Base-by-base conservation (phyloP, 192 early-diverging fungal species). In the Pilobolus umbonatus region DNA sequence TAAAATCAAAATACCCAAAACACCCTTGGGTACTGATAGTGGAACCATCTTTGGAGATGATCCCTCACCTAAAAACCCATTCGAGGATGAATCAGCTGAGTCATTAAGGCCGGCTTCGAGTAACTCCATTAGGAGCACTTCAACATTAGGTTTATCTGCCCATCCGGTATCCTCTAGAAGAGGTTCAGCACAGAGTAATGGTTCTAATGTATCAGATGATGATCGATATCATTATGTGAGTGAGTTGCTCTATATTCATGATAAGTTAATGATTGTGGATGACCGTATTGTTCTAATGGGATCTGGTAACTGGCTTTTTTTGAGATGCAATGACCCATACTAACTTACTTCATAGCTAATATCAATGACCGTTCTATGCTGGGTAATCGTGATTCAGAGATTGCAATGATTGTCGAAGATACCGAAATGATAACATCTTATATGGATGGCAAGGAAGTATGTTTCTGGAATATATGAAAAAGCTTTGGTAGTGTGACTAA, bases 201-300 rank as follows among this genome's bases (percentile, higher is more conserved):
- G 15, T 2, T 12, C 39, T 42, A 17, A 42, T 5, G 5, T 42
- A 12, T 4, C 39, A 1, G 14, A 43, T 29, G 71, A 73, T 64
- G 64, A 59, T 28, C 47, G 60, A 24, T 28, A 55, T 8, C 56
- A 74, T n/a, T 83, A 78, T 66, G 86, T 95, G 1, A 87, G 89
- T 1, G 92, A 95, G 70, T 79, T 87, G 54, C 66, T 95, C 35
- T 95, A 95, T 64, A 82, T 95, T 40, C 92, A 95, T 75, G 86
- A 84, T 59, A 88, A 94, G 61, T 69, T 91, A 35, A 84, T 95
- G 86, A 90, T 95, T 64, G 82, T 92, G 8, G 93, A 95, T 59
- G 93, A 95, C 62, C 78, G 80, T n/a, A 83, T 82, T 51, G 88
- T 91, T 28, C 75, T 95, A 22, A 83, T 87, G 73, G 93, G 93